Base-by-base conservation (phyloP, 1,284 basidiomycete genomes). In the Naganishia sp. region DNA sequence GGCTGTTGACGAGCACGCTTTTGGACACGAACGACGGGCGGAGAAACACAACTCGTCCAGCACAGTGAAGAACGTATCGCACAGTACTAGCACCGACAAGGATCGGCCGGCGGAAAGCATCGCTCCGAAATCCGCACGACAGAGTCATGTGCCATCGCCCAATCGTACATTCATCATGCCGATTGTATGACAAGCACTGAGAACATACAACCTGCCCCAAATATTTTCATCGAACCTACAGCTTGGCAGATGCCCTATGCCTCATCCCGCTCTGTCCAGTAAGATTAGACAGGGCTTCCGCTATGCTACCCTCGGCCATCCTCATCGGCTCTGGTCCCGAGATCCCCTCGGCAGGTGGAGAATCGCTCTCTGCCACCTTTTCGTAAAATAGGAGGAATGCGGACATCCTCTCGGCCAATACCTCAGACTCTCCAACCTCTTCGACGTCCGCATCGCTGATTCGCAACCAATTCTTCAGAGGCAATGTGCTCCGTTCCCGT, bases 331-430 rank as follows among this genome's bases (percentile, higher is more conserved):
- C n/a, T 49, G 47, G 17, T 42, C n/a, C 25, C 32, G 25, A 15
- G n/a, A 13, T 15, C 1, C 5, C 25, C 45, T 47, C 46, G 15
- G 15, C 18, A 15, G 3, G n/a, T 1, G 35, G 1, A 13, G 35
- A 13, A 10, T 17, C 53, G 23, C 23, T 13, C 18, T 45, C 55
- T 5, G 28, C 23, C 3, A 88, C 85, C 51, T 86, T 84, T 81
- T 96, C 92, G 74, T 96, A 96, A 74, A 92, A 95, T 47, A 95
- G 83, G 88, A 96, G 90, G 76, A 94, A 93, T 56, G 86, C 89
- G 49, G 86, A 86, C 17, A 69, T 73, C 13, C 73, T 69, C 41
- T 71, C 69, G 11, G 83, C 82, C 56, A 91, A 77, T 70, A 93
- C 88, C 63, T 83, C 83, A 77, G 90, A 87, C 55, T 92, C 83